Percentiles rank a stretch among this genome's conserved stretches.
phyloP scores from a whole-genome alignment of 768 basidiomycete genomes.

The Phlebiopsis flavidoalba region DNA sequence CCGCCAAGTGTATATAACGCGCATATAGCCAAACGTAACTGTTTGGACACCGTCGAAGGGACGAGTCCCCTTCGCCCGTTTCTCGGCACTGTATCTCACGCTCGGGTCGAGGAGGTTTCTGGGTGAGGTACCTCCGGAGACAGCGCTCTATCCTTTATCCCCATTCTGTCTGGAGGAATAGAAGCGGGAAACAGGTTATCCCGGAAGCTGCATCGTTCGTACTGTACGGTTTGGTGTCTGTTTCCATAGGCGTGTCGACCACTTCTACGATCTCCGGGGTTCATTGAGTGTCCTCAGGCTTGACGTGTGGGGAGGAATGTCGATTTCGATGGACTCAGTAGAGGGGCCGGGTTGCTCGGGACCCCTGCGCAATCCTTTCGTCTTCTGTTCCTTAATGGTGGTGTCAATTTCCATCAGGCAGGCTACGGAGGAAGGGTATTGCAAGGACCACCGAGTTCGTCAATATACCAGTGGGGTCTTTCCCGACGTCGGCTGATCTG shows the following conservation, averaged over 20 bases:
- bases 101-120: not conserved
- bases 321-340: not conserved
- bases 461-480: not conserved
- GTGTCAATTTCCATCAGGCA: slow-evolving; percentile 16
- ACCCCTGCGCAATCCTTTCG: not conserved
- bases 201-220: not conserved
- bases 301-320: too few relatives aligned
- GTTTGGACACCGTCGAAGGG: not conserved
- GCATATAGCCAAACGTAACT: not conserved
- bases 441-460: not conserved
- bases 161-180: not conserved
- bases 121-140: slow-evolving; percentile 2
- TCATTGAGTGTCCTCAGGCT: not conserved
- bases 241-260: not conserved
- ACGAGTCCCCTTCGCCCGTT: not conserved
- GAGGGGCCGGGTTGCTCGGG: not conserved
- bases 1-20: too few relatives aligned
- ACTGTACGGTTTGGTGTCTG: not conserved
- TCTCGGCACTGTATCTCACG: not conserved
- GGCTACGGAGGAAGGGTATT: slow-evolving; percentile 15
- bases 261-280: not conserved
- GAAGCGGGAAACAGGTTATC: slow-evolving; percentile 3
- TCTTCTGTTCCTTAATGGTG: not conserved
- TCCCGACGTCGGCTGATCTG: not conserved
- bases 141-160: slow-evolving; percentile 2